phyloP scores from a whole-genome alignment of 1,139 yeast genomes.

The Candida glucosophila region DNA sequence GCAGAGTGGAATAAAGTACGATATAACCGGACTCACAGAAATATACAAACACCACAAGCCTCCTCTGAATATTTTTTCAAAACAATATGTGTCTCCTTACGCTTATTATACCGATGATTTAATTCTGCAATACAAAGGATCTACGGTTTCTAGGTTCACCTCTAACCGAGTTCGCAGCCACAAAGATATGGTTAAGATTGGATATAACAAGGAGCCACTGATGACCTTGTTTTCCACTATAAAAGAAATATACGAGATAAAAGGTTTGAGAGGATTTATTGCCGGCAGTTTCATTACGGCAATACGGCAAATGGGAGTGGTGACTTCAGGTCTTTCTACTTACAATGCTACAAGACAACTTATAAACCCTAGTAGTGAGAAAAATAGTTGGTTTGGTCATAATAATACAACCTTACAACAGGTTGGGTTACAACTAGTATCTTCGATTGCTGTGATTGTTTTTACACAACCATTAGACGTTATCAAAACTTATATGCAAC shows the following conservation, averaged over 20 bases:
- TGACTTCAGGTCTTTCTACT: conserved; percentile 77
- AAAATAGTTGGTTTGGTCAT: conserved; percentile 41
- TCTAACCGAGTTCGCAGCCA: conserved; percentile 6
- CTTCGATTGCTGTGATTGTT: conserved; percentile 60
- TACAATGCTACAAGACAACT: conserved; percentile 71
- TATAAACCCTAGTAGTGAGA: conserved; percentile 43
- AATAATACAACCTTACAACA: conserved; percentile 31
- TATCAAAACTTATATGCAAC: conserved; percentile 81
- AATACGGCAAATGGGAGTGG: conserved; percentile 67
- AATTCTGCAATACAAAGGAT: conserved; percentile 19
- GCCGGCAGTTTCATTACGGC: conserved; percentile 80
- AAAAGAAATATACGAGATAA: conserved; percentile 60
- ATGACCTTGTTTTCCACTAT: conserved; percentile 44
- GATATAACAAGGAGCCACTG: conserved; percentile 48
- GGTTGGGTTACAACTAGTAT: conserved; percentile 46
- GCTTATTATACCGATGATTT: conserved; percentile 33
- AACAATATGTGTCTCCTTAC: conserved; percentile 37
- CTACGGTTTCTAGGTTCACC: conserved; percentile 16
- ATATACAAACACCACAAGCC: conserved; percentile 19
- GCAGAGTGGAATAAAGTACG: conserved; percentile 11
- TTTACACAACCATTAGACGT: conserved; percentile 90
- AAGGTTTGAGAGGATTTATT: conserved; percentile 71
- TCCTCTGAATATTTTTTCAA: conserved; percentile 15
- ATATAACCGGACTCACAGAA: conserved; percentile 18
- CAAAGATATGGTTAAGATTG: conserved; percentile 20